Evolutionary conservation across 2,329 filamentous ascomycete species (phyloP), one percentile per base, ranked within the genome.

Genomic region (Epichloe amarillans): DNA sequence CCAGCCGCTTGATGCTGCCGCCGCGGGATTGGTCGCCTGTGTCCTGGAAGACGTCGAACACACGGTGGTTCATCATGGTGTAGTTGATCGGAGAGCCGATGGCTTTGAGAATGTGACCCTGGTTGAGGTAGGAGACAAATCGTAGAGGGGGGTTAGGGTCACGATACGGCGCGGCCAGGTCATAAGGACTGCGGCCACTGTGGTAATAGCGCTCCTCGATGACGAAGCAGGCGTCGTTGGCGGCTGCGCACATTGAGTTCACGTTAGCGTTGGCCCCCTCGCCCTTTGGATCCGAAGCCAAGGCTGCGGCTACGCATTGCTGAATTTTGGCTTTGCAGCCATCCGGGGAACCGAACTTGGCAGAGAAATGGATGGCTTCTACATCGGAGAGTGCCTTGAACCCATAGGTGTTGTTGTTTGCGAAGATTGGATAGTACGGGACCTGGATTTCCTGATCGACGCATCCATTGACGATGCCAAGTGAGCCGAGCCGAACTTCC

Each of bases 381-480:
- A 72, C 71, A 6, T 74, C 67, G 44, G 73, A 71, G 55, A 86
- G 74, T 2, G 75, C 70, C 54, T 77, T 60, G 51, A 85, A 73
- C 8, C 74, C 78, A 60, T 86, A 89, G 0, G 82, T 80, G 61
- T 86, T 86, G 60, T 79, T 77, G 52, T 72, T 71, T 10, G 77
- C 76, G 62, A 82, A 83, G 7, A 64, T 60, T 1, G 79, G 73
- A 55, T 77, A 80, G 57, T 67, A 77, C 3, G 76, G 74, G 3
- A 70, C 69, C 64, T 88, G 82, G 1, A 80, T 71, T 33, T 80
- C 62, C 56, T 77, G 72, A 59, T 89, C 86, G 37, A 88, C 69
- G 55, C 83, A 79, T 12, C 83, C 84, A 62, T 88, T 86, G 52
- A 87, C 70, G 52, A 89, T 84, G 21, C 84, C 83, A 0, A 88